A percentile compares a stretch with the other conserved stretches of the same genome.
Evolutionary conservation across 306 rosid species (phyloP).

Genomic region (Ziziphus jujuba): DNA sequence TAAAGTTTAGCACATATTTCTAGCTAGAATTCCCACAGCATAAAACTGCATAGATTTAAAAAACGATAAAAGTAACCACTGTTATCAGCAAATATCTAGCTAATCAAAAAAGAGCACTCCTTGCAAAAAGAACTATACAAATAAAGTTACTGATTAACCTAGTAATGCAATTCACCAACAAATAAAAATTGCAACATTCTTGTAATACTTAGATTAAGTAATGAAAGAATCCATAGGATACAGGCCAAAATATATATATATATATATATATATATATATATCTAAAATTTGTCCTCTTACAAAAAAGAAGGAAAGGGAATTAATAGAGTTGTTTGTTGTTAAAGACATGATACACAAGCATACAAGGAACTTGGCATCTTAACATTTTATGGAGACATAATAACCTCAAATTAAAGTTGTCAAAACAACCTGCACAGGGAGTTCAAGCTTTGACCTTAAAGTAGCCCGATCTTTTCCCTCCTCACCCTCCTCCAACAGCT

Average conservation of each 20-base stretch:
- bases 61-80: no score
- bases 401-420: constrained; percentile 19
- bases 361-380: constrained; percentile 18
- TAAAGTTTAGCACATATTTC: no score
- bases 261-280: no score
- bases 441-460: constrained; percentile 95
- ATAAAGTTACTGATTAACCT: no score
- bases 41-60: no score
- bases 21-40: no score
- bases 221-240: neutral
- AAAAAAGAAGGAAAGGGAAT: neutral
- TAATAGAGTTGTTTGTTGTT: neutral
- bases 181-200: neutral
- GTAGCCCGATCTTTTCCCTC: constrained; percentile 91
- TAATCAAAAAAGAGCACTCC: no score
- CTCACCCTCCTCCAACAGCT: constrained; percentile 96
- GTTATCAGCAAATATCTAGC: no score
- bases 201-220: neutral
- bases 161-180: no score
- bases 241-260: neutral
- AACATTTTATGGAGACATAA: constrained; percentile 7
- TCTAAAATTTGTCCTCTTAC: neutral
- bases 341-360: constrained; percentile 9
- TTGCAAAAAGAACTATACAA: no score
- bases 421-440: constrained; percentile 91